Evolutionary conservation across 345 rosid species (phyloP).

Genomic region (Acer yangbiense): DNA sequence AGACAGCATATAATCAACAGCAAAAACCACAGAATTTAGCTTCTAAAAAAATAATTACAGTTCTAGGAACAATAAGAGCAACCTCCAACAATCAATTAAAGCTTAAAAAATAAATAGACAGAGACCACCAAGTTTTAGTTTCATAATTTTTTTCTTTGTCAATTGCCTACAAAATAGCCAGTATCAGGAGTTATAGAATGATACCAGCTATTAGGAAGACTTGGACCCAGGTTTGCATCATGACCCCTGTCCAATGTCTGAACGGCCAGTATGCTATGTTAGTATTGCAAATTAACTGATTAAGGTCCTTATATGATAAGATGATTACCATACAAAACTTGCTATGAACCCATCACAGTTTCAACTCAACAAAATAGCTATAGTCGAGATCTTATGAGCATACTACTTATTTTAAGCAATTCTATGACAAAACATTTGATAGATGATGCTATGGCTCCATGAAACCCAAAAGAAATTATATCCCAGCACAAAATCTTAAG

Average conservation of each 20-base stretch:
- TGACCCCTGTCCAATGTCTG: background rate
- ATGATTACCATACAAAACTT: background rate
- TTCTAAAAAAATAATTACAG: background rate
- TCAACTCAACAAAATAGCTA: background rate
- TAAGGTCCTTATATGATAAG: background rate
- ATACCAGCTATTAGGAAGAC: slow-evolving; percentile 1
- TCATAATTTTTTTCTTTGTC: background rate
- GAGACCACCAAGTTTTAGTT: background rate
- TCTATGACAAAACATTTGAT: background rate
- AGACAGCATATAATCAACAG: background rate
- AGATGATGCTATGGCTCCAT: background rate
- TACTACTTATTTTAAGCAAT: background rate
- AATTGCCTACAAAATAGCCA: background rate
- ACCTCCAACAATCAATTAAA: background rate
- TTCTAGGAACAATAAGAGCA: background rate
- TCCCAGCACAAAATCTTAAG: background rate
- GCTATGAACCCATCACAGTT: background rate
- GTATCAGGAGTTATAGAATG: background rate
- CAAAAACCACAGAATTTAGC: background rate
- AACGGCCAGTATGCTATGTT: background rate
- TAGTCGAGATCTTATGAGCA: background rate
- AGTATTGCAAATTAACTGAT: background rate
- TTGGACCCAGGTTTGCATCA: background rate
- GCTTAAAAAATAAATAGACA: background rate
- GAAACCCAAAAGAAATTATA: background rate